A percentile compares a stretch with the other conserved stretches of the same genome.
These are phyloP conservation scores for Trichoderma asperellum DNA, from an alignment of 2,329 filamentous ascomycete genomes.

Conservation along the genomic window DNA sequence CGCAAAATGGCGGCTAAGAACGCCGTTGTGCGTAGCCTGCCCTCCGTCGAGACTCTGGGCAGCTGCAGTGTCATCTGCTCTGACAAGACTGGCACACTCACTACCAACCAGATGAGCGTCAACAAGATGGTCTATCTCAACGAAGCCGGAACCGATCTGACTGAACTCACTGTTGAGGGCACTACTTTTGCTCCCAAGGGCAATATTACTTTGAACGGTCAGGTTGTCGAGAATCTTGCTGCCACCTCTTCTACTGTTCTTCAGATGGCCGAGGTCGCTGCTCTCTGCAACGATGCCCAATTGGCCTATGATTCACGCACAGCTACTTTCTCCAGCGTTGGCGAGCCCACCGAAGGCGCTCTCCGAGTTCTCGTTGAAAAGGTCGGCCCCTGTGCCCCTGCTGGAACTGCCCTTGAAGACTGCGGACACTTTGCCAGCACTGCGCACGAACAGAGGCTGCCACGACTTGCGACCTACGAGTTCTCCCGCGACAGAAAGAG, in stretches of 20 bases:
- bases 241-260: constrained; percentile 74
- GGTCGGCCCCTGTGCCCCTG: constrained; percentile 77
- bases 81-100: constrained; percentile 97
- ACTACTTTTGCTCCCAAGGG: constrained; percentile 90
- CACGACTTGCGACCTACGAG: constrained; percentile 85
- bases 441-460: constrained; percentile 77
- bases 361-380: constrained; percentile 91
- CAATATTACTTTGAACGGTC: constrained; percentile 69
- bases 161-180: constrained; percentile 87
- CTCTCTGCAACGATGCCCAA: constrained; percentile 86
- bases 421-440: constrained; percentile 81
- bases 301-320: constrained; percentile 80
- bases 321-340: constrained; percentile 77
- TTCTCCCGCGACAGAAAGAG: constrained; percentile 98
- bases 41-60: constrained; percentile 95
- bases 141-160: constrained; percentile 71
- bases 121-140: constrained; percentile 87
- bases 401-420: constrained; percentile 57
- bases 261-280: constrained; percentile 73
- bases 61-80: constrained; percentile 99
- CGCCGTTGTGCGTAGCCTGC: constrained; percentile 91
- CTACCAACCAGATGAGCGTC: constrained; percentile 99
- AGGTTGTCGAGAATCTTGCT: constrained; percentile 68
- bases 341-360: constrained; percentile 94
- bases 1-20: constrained; percentile 99